phyloP scores from a whole-genome alignment of 1,284 basidiomycete genomes.

The Ustilago trichophora region DNA sequence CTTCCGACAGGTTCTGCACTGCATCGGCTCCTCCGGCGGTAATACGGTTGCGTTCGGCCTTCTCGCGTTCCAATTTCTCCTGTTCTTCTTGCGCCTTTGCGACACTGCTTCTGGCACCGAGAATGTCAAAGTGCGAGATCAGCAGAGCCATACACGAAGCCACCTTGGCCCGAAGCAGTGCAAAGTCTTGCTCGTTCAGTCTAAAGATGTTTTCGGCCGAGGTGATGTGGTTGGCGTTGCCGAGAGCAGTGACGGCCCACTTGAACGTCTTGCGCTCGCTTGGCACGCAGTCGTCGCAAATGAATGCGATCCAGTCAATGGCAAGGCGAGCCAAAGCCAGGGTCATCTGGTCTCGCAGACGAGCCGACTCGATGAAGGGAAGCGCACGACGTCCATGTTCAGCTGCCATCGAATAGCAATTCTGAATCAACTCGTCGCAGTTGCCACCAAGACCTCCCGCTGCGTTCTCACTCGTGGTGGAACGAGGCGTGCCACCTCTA shows the following conservation, averaged over 20 bases:
- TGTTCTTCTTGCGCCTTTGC: constrained; percentile 62
- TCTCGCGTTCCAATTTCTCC: constrained; percentile 57
- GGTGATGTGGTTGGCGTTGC: constrained; percentile 90
- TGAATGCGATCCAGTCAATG: constrained; percentile 88
- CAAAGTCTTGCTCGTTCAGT: constrained; percentile 80
- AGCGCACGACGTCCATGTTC: constrained; percentile 71
- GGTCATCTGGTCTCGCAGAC: constrained; percentile 58
- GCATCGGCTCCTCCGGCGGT: constrained; percentile 35
- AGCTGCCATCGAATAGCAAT: constrained; percentile 96
- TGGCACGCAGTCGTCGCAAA: constrained; percentile 96
- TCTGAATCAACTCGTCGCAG: constrained; percentile 81
- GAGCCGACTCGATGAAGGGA: constrained; percentile 61
- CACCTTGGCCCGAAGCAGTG: constrained; percentile 87
- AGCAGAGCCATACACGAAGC: constrained; percentile 95
- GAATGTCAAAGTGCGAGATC: constrained; percentile 96
- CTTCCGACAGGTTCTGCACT: constrained; percentile 28
- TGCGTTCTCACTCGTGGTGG: constrained; percentile 20
- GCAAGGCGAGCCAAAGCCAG: constrained; percentile 57
- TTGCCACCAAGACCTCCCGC: constrained; percentile 29
- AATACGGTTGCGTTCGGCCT: constrained; percentile 51
- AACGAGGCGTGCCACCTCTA: constrained; percentile 18
- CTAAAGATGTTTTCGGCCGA: constrained; percentile 85
- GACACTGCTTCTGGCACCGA: constrained; percentile 62
- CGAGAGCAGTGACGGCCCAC: constrained; percentile 96
- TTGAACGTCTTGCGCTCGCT: constrained; percentile 96